Percentiles rank a stretch among this genome's conserved stretches.
Conservation (phyloP, 257 asterid genomes). For the Lycium ferocissimum region DNA sequence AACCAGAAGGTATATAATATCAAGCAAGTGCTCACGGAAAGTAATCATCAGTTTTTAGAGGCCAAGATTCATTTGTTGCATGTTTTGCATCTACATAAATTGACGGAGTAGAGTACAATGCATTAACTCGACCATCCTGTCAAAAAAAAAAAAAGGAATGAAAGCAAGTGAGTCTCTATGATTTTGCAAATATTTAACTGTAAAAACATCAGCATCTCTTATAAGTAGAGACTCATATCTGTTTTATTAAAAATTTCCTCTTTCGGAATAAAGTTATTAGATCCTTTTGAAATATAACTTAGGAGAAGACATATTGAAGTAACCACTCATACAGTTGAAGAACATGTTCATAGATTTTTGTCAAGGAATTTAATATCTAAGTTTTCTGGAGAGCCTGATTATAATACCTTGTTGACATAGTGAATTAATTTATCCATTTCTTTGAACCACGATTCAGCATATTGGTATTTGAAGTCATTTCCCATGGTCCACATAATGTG, state of each 20-base stretch:
- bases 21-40: constrained; percentile 69
- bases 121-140: constrained; percentile 91
- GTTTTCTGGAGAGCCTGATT: not conserved
- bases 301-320: not conserved
- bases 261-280: not conserved
- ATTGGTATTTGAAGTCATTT: constrained; percentile 82
- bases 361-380: not conserved
- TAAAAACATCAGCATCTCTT: not conserved
- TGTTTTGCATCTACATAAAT: constrained; percentile 78
- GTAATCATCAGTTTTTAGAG: constrained; percentile 79
- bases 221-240: not conserved
- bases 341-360: not conserved
- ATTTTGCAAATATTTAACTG: not conserved
- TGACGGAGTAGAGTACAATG: constrained; percentile 88
- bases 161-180: not conserved
- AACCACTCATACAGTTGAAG: not conserved
- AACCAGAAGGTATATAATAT: constrained; percentile 26
- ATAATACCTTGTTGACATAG: constrained; percentile 74
- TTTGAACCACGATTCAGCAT: constrained; percentile 92
- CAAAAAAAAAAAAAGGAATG: not conserved
- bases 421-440: constrained; percentile 93
- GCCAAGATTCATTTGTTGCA: constrained; percentile 68
- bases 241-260: not conserved
- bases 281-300: not conserved
- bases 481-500: constrained; percentile 99